Conservation (phyloP, 2,329 filamentous ascomycete species). For the Tolypocladium endophyticum region DNA sequence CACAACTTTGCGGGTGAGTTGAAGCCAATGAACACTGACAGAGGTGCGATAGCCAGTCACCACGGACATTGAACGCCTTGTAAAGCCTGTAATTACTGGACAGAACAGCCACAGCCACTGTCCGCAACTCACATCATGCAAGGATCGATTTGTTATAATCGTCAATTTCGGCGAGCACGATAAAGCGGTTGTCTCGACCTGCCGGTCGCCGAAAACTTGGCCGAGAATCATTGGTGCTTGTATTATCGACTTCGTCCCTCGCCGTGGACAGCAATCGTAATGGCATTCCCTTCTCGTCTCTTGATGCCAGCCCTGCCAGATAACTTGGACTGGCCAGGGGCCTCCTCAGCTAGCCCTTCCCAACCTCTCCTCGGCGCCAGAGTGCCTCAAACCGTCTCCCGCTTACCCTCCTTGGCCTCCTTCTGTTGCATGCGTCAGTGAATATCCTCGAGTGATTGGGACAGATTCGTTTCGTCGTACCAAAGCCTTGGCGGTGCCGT, state of each 20-base stretch:
- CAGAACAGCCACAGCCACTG: not conserved
- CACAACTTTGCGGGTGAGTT: not conserved
- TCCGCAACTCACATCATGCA: not conserved
- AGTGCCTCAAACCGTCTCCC: constrained; percentile 61
- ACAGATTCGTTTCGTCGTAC: constrained; percentile 41
- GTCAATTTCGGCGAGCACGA: not conserved
- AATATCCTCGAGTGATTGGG: constrained; percentile 11
- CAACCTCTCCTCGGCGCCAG: not conserved
- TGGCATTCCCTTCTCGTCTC: not conserved
- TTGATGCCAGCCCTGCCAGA: not conserved
- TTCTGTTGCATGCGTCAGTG: constrained; percentile 53
- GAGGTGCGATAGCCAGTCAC: not conserved
- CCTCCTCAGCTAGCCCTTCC: not conserved
- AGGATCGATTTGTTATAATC: not conserved
- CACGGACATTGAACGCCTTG: too few relatives aligned
- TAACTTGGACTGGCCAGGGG: not conserved
- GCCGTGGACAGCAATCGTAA: not conserved
- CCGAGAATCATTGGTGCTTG: not conserved
- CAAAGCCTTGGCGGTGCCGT: constrained; percentile 96
- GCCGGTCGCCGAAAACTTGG: not conserved
- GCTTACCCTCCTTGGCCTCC: constrained; percentile 94
- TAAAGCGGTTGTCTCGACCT: not conserved
- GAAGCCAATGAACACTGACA: not conserved
- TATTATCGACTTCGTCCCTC: not conserved
- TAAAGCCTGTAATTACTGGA: not conserved